phyloP scores from a whole-genome alignment of 2,329 filamentous ascomycete species.

The Tolypocladium pustulatum region DNA sequence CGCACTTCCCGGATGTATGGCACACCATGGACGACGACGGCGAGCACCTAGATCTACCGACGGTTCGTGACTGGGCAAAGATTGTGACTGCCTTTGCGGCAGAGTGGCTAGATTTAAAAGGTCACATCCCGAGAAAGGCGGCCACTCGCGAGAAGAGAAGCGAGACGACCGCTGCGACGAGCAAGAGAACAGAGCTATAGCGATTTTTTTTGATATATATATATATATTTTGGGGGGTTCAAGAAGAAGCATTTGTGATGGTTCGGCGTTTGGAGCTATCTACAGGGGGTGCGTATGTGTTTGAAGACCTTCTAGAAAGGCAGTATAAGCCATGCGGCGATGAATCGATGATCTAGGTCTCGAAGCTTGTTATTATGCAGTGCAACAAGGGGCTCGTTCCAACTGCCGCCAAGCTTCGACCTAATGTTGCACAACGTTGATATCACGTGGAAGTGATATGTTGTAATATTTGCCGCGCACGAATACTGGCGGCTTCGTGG shows the following conservation, averaged over 20 bases:
- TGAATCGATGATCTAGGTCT: not conserved
- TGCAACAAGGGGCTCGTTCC: not conserved
- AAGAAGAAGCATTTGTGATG: not conserved
- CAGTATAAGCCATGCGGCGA: not conserved
- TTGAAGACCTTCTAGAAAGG: not conserved
- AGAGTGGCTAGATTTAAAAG: slow-evolving; percentile 78
- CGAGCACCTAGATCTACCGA: slow-evolving; percentile 69
- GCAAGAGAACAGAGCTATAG: slow-evolving; percentile 21
- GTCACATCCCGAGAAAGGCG: slow-evolving; percentile 20
- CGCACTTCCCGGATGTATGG: slow-evolving; percentile 76
- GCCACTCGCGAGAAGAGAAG: slow-evolving; percentile 14
- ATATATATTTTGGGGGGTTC: too few species aligned
- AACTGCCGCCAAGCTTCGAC: not conserved
- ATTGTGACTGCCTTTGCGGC: slow-evolving; percentile 76
- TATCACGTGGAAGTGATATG: not conserved
- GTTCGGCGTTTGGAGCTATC: not conserved
- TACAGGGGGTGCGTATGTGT: not conserved
- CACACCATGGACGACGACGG: slow-evolving; percentile 77
- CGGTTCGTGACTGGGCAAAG: slow-evolving; percentile 77
- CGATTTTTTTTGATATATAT: not conserved
- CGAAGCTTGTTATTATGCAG: not conserved
- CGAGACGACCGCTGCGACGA: slow-evolving; percentile 12
- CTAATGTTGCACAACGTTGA: not conserved
- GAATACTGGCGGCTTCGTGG: not conserved
- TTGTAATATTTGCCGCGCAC: too few species aligned